These are phyloP conservation scores for Aspergillus flavus DNA, from an alignment of 2,329 filamentous ascomycete genomes.

Conservation along the genomic window DNA sequence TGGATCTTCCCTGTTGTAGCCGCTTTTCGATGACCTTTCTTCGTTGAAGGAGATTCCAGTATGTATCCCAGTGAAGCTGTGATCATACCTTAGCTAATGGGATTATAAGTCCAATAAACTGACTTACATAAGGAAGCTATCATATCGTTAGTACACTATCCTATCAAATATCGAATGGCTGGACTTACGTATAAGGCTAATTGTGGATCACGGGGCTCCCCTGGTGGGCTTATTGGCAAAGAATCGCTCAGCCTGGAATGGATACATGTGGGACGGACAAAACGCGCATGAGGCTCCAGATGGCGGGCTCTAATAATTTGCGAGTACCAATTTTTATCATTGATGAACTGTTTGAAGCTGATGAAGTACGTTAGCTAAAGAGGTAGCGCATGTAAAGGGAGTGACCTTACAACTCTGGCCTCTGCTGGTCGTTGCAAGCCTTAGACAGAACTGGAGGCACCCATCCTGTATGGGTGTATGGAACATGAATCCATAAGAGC, in stretches of 20 bases:
- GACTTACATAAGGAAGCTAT: slow-evolving; percentile 34
- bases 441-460: slow-evolving; percentile 25
- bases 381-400: not conserved
- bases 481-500: slow-evolving; percentile 39
- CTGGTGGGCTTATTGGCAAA: slow-evolving; percentile 15
- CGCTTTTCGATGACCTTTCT: slow-evolving; percentile 59
- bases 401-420: slow-evolving; percentile 22
- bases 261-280: slow-evolving; percentile 40
- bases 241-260: slow-evolving; percentile 31
- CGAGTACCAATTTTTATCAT: slow-evolving; percentile 39
- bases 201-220: slow-evolving; percentile 23
- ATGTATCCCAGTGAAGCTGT: slow-evolving; percentile 66
- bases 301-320: slow-evolving; percentile 41
- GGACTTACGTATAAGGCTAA: slow-evolving; percentile 35
- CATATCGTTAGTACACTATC: slow-evolving; percentile 1
- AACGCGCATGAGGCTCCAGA: slow-evolving; percentile 43
- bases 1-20: slow-evolving; percentile 56
- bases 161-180: not conserved
- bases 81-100: not conserved
- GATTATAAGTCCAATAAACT: not conserved
- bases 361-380: not conserved
- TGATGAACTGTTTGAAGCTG: slow-evolving; percentile 43
- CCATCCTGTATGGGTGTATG: slow-evolving; percentile 33
- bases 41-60: slow-evolving; percentile 59
- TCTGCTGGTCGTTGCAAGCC: slow-evolving; percentile 28